phyloP scores from a whole-genome alignment of 140 eudicot species.

The Cichorium intybus region DNA sequence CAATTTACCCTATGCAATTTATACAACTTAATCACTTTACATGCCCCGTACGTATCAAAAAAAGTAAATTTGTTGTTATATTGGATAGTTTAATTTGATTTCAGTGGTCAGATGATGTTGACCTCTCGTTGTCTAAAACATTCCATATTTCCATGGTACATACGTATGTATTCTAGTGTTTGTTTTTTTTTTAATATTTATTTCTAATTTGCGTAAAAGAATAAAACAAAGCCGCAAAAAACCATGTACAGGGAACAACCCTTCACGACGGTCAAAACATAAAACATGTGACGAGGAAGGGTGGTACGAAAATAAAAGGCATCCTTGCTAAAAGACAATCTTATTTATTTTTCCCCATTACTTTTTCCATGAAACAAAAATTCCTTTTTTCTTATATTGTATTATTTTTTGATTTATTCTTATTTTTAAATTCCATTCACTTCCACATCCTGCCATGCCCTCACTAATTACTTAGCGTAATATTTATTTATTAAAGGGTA shows the following conservation, averaged over 20 bases:
- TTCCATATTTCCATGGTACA: slow-evolving; percentile 17
- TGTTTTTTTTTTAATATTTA: no score
- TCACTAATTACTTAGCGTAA: not conserved
- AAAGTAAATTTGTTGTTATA: no score
- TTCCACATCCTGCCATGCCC: slow-evolving; percentile 3
- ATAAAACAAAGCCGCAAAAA: slow-evolving; percentile 6
- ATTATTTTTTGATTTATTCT: not conserved
- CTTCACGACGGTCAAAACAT: slow-evolving; percentile 21
- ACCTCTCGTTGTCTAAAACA: slow-evolving; percentile 19
- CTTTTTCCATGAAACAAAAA: not conserved
- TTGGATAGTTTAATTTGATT: not conserved
- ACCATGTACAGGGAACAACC: slow-evolving; percentile 4
- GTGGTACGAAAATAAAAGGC: slow-evolving; percentile 7
- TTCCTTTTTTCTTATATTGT: slow-evolving; percentile 5
- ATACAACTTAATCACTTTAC: no score
- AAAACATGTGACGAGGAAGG: slow-evolving; percentile 19
- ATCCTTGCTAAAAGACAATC: not conserved
- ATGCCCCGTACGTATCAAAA: no score
- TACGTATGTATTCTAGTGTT: no score
- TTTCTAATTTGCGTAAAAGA: not conserved
- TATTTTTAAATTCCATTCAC: not conserved
- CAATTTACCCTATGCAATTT: no score
- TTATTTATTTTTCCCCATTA: slow-evolving; percentile 13
- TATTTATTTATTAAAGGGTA: not conserved
- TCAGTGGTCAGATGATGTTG: slow-evolving; percentile 3